Percentiles rank a stretch among this genome's conserved stretches.
These are phyloP conservation scores for Abrus precatorius DNA, from an alignment of 306 rosid species.

Conservation along the genomic window DNA sequence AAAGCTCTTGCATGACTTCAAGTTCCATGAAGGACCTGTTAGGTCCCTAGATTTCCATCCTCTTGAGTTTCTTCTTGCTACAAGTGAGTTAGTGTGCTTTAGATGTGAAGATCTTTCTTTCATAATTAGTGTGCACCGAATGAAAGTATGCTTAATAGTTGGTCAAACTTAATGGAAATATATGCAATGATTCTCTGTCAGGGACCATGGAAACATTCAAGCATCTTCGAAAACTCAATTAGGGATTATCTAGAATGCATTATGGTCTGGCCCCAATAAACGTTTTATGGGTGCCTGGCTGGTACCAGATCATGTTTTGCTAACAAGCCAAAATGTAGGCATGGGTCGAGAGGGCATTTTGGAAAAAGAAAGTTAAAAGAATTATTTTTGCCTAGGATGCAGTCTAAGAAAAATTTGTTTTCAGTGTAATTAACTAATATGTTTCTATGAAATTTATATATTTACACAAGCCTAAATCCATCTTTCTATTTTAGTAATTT, in stretches of 20 bases:
- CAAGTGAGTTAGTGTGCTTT: constrained; percentile 67
- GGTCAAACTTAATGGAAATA: constrained; percentile 29
- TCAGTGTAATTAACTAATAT: background rate
- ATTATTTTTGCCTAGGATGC: background rate
- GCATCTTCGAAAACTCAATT: constrained; percentile 14
- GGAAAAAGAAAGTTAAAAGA: background rate
- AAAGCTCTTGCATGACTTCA: constrained; percentile 92
- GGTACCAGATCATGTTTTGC: background rate
- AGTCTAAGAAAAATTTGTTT: background rate
- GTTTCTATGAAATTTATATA: background rate
- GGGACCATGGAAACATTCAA: background rate
- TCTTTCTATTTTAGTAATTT: background rate
- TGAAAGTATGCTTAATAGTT: background rate
- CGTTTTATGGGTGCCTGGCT: background rate
- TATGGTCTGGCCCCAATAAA: background rate
- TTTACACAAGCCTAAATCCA: background rate
- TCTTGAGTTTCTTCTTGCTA: constrained; percentile 93
- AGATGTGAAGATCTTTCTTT: constrained; percentile 15
- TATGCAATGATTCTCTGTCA: background rate
- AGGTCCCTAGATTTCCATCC: constrained; percentile 93
- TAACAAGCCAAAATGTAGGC: constrained; percentile 2
- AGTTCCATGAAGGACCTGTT: constrained; percentile 89
- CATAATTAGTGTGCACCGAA: constrained; percentile 12
- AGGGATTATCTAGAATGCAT: background rate
- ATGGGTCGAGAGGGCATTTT: background rate